Percentiles rank a stretch among this genome's conserved stretches.
These are phyloP conservation scores for Cylindrotheca closterium DNA, from an alignment of 108 stramenopile species.

Conservation along the genomic window DNA sequence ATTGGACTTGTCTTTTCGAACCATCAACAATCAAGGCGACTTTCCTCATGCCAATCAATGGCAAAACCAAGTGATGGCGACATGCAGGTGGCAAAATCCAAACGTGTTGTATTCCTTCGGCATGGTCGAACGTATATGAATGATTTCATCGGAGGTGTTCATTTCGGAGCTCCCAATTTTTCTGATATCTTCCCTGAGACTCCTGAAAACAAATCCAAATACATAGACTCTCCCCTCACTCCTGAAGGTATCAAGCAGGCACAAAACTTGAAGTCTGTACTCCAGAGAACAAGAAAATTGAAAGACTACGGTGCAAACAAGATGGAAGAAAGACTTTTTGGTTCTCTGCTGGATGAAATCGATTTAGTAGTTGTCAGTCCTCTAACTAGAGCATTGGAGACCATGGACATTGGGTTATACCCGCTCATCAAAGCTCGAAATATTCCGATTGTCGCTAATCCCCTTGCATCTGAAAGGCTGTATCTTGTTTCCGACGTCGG, in stretches of 20 bases:
- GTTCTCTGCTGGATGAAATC: conserved; percentile 8
- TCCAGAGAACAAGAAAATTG: neutral
- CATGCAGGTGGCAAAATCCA: too few species aligned
- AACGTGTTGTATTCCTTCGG: conserved; percentile 43
- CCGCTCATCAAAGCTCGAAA: conserved; percentile 11
- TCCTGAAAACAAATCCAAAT: conserved; percentile 7
- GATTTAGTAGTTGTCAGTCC: conserved; percentile 56
- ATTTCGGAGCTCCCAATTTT: conserved; percentile 48
- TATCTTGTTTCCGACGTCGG: conserved; percentile 56
- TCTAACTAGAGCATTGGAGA: conserved; percentile 53
- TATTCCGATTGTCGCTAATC: conserved; percentile 38
- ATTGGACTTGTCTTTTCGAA: too few species aligned
- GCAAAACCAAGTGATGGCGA: too few species aligned
- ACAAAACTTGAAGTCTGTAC: conserved; percentile 11
- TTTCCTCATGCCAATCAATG: too few species aligned
- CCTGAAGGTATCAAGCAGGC: conserved; percentile 36
- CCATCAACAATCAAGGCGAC: too few species aligned
- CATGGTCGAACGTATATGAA: conserved; percentile 70
- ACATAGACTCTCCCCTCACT: conserved; percentile 48
- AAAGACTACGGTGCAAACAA: neutral
- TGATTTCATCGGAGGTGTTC: conserved; percentile 46
- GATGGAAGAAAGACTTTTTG: neutral
- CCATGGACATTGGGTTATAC: conserved; percentile 38
- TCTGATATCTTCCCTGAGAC: conserved; percentile 44
- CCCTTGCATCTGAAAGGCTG: conserved; percentile 56